Evolutionary conservation across 2,329 filamentous ascomycete species (phyloP), one percentile per base, ranked within the genome.

Genomic region (Didymella pomorum): DNA sequence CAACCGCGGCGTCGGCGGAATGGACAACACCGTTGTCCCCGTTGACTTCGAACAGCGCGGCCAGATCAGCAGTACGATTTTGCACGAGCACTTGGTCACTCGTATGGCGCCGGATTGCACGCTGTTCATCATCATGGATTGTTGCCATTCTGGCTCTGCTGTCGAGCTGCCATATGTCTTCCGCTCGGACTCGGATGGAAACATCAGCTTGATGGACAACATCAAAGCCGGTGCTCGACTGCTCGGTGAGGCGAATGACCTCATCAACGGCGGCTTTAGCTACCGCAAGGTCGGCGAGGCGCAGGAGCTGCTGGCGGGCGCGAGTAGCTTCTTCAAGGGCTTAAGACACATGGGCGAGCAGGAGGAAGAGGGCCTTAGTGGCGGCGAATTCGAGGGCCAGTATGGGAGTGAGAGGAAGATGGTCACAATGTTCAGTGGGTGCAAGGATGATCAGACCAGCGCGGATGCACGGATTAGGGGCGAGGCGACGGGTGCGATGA

Each of bases 111-210:
- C 82, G 0, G 78, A 74, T 12, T 82, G 80, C 61, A 81, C 81
- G 1, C 76, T 86, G 14, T 85, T 84, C 67, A 80, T 86, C 62
- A 73, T 87, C 26, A 82, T 88, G 65, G 86, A 88, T 69, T 87
- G 85, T 72, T 88, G 86, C 66, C 86, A 87, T 70, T 85, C 82
- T 2, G 85, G 85, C 28, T 86, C 84, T 0, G 85, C 84, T 0
- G 78, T 86, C 39, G 85, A 87, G 58, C 72, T 88, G 1, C 85
- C 86, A 0, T 87, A 78, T 59, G 82, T 87, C 20, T 87, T 84
- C 68, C 82, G 83, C 23, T 79, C 80, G 3, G 84, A 87, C 63
- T 79, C 79, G 25, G 81, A 86, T 11, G 85, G 85, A 39, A 83
- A 85, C 56, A 78, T 87, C 54, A 82, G 78, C 58, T 67, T 86